These are phyloP conservation scores for Camelina neglecta DNA, from an alignment of 345 rosid genomes.

Conservation along the genomic window DNA sequence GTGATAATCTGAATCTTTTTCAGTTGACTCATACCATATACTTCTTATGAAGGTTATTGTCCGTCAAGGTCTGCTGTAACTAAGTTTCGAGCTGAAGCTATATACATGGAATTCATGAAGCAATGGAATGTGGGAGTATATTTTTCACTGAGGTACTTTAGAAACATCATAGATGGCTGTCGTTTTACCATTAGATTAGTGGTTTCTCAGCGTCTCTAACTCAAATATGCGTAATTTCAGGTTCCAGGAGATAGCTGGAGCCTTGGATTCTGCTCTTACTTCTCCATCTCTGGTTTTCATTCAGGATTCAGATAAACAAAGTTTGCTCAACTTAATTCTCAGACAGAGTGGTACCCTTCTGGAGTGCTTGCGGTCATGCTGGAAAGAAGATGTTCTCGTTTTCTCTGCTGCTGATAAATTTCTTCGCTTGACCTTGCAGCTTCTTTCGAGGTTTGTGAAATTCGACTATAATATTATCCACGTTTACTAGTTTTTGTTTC, in stretches of 20 bases:
- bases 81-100: constrained; percentile 77
- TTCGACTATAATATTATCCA: not conserved
- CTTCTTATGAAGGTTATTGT: constrained; percentile 88
- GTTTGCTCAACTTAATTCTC: constrained; percentile 54
- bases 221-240: constrained; percentile 47
- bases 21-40: constrained; percentile 33
- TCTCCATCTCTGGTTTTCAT: constrained; percentile 67
- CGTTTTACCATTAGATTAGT: constrained; percentile 11
- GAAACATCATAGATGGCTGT: constrained; percentile 17
- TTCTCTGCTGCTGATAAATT: constrained; percentile 92
- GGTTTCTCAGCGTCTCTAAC: constrained; percentile 31
- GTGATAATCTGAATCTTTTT: constrained; percentile 18
- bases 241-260: constrained; percentile 98
- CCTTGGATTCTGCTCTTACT: constrained; percentile 77
- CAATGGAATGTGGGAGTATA: constrained; percentile 98
- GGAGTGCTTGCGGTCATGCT: constrained; percentile 86
- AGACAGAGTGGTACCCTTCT: constrained; percentile 80
- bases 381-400: constrained; percentile 94
- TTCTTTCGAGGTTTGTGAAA: constrained; percentile 74
- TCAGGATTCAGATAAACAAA: constrained; percentile 59
- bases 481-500: not conserved
- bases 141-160: constrained; percentile 82
- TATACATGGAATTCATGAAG: constrained; percentile 83
- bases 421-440: constrained; percentile 96
- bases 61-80: constrained; percentile 94